Percentiles rank a stretch among this genome's conserved stretches.
phyloP scores from a whole-genome alignment of 73 alveolate species.

The Symbiodinium pilosum region DNA sequence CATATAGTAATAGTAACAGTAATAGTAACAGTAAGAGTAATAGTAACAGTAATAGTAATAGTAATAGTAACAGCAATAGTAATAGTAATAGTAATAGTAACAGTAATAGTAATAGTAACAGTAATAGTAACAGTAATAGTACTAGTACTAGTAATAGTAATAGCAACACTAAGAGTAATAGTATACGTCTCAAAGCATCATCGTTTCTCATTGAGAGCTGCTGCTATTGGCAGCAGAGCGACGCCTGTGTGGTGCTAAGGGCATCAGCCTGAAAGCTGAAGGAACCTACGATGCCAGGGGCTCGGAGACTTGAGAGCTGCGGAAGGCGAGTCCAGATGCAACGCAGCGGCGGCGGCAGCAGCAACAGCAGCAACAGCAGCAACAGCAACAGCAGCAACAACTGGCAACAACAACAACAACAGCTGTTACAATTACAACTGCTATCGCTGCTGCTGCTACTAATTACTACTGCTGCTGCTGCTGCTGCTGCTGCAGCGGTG shows the following conservation, averaged over 20 bases:
- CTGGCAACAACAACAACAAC: no score
- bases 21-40: background rate
- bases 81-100: background rate
- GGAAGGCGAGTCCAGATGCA: background rate
- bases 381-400: no score
- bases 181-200: background rate
- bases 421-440: no score
- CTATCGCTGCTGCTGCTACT: no score
- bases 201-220: background rate
- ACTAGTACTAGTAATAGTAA: background rate
- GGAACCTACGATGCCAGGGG: conserved; percentile 33
- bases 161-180: background rate
- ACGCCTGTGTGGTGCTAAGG: background rate
- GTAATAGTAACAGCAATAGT: background rate
- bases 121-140: background rate
- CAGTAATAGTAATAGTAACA: background rate
- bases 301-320: background rate
- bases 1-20: background rate
- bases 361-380: no score
- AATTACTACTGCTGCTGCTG: no score
- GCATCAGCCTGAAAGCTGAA: conserved; percentile 49
- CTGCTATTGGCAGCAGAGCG: background rate
- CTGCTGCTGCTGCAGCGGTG: no score
- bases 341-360: no score
- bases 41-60: background rate